phyloP scores from a whole-genome alignment of 1,284 basidiomycete species.

The Ceratobasidium sp. region DNA sequence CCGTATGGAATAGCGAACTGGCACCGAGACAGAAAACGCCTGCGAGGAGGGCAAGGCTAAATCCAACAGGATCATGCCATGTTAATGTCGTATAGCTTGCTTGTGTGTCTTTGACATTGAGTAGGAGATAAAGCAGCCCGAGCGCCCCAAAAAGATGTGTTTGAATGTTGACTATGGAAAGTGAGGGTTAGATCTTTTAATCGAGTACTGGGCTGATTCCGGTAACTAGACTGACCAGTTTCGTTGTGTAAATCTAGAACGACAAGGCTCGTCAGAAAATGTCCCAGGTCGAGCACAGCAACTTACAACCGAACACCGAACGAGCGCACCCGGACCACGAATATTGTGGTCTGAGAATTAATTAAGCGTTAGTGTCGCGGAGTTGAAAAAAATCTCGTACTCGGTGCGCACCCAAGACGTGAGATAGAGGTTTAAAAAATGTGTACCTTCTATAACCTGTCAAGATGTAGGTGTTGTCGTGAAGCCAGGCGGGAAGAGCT shows the following conservation, averaged over 20 bases:
- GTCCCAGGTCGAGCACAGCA: constrained; percentile 42
- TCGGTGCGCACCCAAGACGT: neutral
- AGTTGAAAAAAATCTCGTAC: neutral
- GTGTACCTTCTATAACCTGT: constrained; percentile 36
- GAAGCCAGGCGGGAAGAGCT: constrained; percentile 35
- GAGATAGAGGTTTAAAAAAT: neutral
- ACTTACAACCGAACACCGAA: constrained; percentile 80
- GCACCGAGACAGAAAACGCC: constrained; percentile 79
- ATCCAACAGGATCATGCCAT: constrained; percentile 71
- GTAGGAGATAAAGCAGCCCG: constrained; percentile 69
- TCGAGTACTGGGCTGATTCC: constrained; percentile 18
- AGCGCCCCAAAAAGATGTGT: constrained; percentile 82
- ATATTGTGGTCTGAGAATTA: constrained; percentile 64
- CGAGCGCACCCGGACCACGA: constrained; percentile 71
- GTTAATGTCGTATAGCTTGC: constrained; percentile 63
- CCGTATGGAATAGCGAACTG: constrained; percentile 82
- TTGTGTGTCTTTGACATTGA: constrained; percentile 63
- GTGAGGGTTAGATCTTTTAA: constrained; percentile 3
- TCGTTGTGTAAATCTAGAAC: constrained; percentile 82
- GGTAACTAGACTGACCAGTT: constrained; percentile 63
- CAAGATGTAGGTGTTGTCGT: constrained; percentile 40
- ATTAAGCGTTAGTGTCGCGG: constrained; percentile 12
- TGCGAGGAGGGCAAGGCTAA: constrained; percentile 74
- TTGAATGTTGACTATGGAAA: constrained; percentile 83
- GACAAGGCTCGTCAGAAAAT: constrained; percentile 24